Percentiles rank a stretch among this genome's conserved stretches.
These are phyloP conservation scores for Boletus semigastroideus DNA, from an alignment of 1,284 basidiomycete species.

Conservation along the genomic window DNA sequence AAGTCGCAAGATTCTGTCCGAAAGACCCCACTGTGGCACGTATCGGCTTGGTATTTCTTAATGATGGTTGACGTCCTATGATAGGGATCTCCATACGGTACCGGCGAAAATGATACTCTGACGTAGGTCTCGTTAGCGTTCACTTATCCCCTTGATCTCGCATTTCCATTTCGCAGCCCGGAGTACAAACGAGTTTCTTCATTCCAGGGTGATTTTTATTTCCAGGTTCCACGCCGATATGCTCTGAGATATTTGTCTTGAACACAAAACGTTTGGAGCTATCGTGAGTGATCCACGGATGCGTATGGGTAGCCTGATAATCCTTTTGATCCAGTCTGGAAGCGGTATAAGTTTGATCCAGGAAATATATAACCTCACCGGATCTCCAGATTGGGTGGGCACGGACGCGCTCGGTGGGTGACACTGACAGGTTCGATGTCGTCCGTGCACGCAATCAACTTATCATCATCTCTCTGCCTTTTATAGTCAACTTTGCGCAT, in stretches of 20 bases:
- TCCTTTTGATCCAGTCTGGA: background rate
- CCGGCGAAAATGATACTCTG: background rate
- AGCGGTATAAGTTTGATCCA: conserved; percentile 1
- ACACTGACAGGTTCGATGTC: background rate
- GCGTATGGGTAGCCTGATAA: no score
- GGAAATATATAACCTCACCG: background rate
- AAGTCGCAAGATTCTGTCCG: conserved; percentile 10
- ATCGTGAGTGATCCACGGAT: background rate
- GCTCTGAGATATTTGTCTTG: background rate
- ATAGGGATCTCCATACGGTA: background rate
- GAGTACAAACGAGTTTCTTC: conserved; percentile 5
- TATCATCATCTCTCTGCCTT: no score
- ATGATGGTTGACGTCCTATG: background rate
- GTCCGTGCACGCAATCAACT: no score
- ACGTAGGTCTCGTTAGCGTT: background rate
- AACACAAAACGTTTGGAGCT: background rate
- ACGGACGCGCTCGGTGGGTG: background rate
- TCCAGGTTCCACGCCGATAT: background rate
- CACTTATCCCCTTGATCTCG: background rate
- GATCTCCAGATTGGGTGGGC: background rate
- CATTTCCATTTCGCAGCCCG: background rate
- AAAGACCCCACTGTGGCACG: conserved; percentile 11
- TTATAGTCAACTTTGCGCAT: conserved; percentile 1
- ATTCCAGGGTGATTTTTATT: background rate
- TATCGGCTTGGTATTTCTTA: background rate